Percentiles rank a stretch among this genome's conserved stretches.
Evolutionary conservation across 2,329 filamentous ascomycete genomes (phyloP).

Genomic region (Exophiala lecanii-corni): DNA sequence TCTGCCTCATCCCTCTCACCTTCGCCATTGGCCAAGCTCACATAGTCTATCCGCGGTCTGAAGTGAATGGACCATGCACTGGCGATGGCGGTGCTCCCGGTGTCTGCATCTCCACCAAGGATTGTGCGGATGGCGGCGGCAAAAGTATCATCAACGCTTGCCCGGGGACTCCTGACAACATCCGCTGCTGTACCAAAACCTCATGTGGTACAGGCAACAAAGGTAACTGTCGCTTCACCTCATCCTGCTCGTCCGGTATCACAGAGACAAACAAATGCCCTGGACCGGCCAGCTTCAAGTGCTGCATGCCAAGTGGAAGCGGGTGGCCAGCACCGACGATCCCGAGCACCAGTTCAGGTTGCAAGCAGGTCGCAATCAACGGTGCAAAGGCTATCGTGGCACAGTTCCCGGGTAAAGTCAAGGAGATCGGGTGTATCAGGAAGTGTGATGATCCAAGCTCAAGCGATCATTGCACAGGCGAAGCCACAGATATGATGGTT

Average conservation of each 20-base stretch:
- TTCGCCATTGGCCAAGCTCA: constrained; percentile 29
- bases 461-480: constrained; percentile 29
- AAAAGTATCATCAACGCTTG: constrained; percentile 35
- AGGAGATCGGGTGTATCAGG: constrained; percentile 25
- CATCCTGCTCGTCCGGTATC: constrained; percentile 17
- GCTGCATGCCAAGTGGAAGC: constrained; percentile 20
- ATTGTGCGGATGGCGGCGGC: constrained; percentile 37
- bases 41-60: neutral
- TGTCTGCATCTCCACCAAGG: constrained; percentile 37
- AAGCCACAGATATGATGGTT: constrained; percentile 33
- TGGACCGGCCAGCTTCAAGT: constrained; percentile 26
- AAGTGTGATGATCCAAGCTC: constrained; percentile 23
- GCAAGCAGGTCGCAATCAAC: constrained; percentile 24
- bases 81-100: constrained; percentile 20
- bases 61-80: constrained; percentile 9
- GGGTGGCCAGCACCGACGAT: constrained; percentile 17
- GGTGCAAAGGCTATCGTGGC: constrained; percentile 25
- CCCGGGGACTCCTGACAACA: constrained; percentile 26
- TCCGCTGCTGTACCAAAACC: constrained; percentile 26
- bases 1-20: neutral
- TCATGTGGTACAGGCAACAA: constrained; percentile 16
- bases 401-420: constrained; percentile 22
- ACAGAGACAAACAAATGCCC: constrained; percentile 24
- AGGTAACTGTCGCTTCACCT: constrained; percentile 26
- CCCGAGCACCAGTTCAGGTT: constrained; percentile 20